phyloP scores from a whole-genome alignment of 768 basidiomycete genomes.

The Tulasnella sp. region DNA sequence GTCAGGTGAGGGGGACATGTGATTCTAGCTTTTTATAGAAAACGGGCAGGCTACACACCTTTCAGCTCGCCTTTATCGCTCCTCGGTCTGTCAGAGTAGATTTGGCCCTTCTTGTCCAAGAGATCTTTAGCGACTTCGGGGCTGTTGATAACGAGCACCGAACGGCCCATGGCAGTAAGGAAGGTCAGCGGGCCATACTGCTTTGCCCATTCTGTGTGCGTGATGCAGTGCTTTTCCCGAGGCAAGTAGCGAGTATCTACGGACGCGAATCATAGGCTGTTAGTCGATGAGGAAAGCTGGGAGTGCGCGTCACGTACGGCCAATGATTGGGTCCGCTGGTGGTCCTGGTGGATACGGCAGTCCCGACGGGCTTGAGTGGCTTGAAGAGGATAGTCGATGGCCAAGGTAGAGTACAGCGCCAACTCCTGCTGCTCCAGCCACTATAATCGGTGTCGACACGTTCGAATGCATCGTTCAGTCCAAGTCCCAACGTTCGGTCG shows the following conservation, averaged over 20 bases:
- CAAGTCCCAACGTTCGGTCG: not conserved
- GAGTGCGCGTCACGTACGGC: not conserved
- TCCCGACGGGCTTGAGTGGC: not conserved
- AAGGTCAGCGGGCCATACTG: conserved; percentile 27
- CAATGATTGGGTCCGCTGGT: conserved; percentile 12
- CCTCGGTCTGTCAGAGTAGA: conserved; percentile 37
- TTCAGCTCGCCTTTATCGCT: not conserved
- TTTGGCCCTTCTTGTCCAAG: conserved; percentile 39
- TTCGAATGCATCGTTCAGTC: not conserved
- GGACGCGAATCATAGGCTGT: not conserved
- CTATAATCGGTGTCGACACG: not conserved
- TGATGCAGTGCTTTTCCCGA: conserved; percentile 5
- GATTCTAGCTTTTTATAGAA: not conserved
- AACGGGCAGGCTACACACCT: not conserved
- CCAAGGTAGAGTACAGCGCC: not conserved
- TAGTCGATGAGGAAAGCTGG: not conserved
- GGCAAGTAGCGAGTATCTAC: conserved; percentile 15
- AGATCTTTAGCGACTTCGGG: conserved; percentile 40
- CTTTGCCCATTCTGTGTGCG: conserved; percentile 25
- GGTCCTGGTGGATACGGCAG: conserved; percentile 15
- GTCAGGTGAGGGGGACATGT: not conserved
- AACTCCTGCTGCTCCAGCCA: not conserved
- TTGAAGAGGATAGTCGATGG: not conserved
- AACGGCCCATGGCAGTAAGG: conserved; percentile 22
- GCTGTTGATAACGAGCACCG: conserved; percentile 38